Evolutionary conservation across 2,329 filamentous ascomycete species (phyloP), one percentile per base, ranked within the genome.

Genomic region (Chalaropsis thielavioides): DNA sequence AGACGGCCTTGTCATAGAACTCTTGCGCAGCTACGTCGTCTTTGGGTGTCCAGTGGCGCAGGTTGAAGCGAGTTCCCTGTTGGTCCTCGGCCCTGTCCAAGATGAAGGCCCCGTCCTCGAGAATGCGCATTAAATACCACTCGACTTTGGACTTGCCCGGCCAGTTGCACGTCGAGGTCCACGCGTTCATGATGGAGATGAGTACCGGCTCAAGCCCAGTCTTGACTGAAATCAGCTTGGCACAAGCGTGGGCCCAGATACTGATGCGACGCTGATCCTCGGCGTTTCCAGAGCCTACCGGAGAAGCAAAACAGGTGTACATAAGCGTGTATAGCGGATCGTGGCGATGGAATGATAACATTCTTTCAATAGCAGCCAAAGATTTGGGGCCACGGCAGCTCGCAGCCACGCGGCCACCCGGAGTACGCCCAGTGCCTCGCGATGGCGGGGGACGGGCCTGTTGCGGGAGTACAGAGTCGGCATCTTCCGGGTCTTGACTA

Each of bases 71-170:
- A 67, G 86, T 85, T 43, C 85, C 83, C 68, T 88, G 81, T 70
- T 90, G 87, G 72, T 91, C 88, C 74, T 92, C 89, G 71, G 89
- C 86, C 72, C 88, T 86, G 72, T 96, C 91, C 70, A 96, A 80
- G 66, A 97, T 79, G 72, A 96, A 96, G 46, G 91, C 88, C 69
- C 94, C 94, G 70, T 95, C 89, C 75, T 96, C 90, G 40, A 99
- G 82, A 67, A 95, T 90, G 73, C 94, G 89, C 89, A 96, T 94
- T 13, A 99, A 82, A 74, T 92, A 97, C 76, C 90, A 88, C 76
- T 96, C 92, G 79, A 99, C 85, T 69, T 91, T 94, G 69, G 87
- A 84, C 71, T 88, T 91, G 66, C 90, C 90, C 49, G 90, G 88
- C 92, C 92, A 97, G 74, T 92, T 87, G 68, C 89, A 85, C 81